These are phyloP conservation scores for Neckera pumila DNA, from an alignment of 225 moss, liverwort and hornwort genomes.

Conservation along the genomic window DNA sequence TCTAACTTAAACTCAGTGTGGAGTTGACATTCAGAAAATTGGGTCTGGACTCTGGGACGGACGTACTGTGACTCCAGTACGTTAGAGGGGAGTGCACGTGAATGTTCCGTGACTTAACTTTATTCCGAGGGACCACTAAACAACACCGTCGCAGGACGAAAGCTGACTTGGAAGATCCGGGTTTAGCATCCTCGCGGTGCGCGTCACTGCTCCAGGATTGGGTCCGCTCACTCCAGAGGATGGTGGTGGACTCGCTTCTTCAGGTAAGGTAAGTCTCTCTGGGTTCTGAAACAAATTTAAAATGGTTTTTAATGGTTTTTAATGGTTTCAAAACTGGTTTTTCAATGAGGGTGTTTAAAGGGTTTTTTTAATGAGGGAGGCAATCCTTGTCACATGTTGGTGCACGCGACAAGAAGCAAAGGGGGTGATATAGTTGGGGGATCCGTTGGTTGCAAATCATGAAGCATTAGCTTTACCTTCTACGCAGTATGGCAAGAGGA, in stretches of 20 bases:
- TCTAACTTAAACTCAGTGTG: no score
- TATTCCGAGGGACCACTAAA: neutral
- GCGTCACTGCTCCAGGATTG: neutral
- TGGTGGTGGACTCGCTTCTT: neutral
- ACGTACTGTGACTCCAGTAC: no score
- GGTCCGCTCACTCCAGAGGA: neutral
- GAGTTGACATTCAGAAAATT: neutral
- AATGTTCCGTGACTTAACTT: neutral
- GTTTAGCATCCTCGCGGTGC: neutral
- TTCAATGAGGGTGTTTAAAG: neutral
- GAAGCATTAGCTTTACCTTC: neutral
- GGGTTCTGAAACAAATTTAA: no score
- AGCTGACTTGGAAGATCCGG: neutral
- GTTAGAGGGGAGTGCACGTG: neutral
- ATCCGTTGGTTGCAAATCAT: neutral
- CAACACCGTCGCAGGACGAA: neutral
- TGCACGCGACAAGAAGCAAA: neutral
- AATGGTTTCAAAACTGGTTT: no score
- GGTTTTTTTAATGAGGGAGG: neutral
- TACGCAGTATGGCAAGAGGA: neutral
- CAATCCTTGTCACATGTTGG: no score
- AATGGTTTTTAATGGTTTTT: neutral
- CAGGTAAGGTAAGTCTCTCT: no score
- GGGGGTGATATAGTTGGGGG: neutral
- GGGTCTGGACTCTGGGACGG: no score